phyloP scores from a whole-genome alignment of 768 basidiomycete genomes.

The Tephrocybe sp. region DNA sequence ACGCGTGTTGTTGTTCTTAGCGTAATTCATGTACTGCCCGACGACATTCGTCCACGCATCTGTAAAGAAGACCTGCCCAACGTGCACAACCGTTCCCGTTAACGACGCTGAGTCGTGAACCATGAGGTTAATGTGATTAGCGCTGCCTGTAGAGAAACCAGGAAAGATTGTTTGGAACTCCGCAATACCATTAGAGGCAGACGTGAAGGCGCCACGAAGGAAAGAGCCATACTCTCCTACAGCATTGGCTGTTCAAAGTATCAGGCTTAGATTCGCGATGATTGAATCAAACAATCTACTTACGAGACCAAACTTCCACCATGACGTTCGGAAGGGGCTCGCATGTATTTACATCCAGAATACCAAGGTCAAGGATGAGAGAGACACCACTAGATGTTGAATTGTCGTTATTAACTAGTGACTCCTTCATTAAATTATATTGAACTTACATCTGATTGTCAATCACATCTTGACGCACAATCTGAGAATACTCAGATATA shows the following conservation, averaged over 20 bases:
- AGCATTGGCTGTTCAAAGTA: constrained; percentile 14
- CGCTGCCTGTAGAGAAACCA: constrained; percentile 12
- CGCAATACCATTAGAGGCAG: constrained; percentile 10
- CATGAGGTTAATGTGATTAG: constrained; percentile 19
- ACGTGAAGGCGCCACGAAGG: constrained; percentile 17
- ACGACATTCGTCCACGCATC: constrained; percentile 23
- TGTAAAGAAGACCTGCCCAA: constrained; percentile 19
- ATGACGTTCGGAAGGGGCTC: constrained; percentile 32
- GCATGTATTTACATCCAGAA: constrained; percentile 38
- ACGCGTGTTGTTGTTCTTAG: constrained; percentile 17
- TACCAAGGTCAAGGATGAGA: constrained; percentile 34
- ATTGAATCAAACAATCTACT: background rate
- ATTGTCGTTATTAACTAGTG: background rate
- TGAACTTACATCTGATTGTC: constrained; percentile 19
- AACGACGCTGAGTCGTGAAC: constrained; percentile 15
- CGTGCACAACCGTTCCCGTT: constrained; percentile 14
- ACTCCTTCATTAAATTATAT: background rate
- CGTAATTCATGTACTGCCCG: constrained; percentile 13
- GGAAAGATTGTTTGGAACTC: constrained; percentile 20
- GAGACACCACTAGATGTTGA: constrained; percentile 26
- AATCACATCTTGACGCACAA: constrained; percentile 20
- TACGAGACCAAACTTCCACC: constrained; percentile 29
- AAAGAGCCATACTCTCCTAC: constrained; percentile 17
- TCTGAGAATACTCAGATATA: constrained; percentile 2
- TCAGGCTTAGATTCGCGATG: background rate